phyloP scores from a whole-genome alignment of 331 rosid species.

The Pyrus hybrid region DNA sequence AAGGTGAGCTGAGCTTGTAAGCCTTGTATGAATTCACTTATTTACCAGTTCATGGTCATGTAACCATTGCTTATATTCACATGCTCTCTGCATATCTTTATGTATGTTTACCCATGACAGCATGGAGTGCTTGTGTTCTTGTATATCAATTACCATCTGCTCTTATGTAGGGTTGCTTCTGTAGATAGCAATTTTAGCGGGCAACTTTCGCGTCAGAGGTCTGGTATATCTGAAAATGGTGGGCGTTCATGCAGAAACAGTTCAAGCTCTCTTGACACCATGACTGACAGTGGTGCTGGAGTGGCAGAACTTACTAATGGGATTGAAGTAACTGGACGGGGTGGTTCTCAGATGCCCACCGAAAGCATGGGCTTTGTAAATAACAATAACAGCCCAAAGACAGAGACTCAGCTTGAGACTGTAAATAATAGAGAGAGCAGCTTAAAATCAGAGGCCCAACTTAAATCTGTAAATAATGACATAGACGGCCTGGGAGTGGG shows the following conservation, averaged over 20 bases:
- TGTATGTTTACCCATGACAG: background rate
- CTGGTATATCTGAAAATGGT: slow-evolving; percentile 37
- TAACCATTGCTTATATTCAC: background rate
- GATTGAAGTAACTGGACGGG: slow-evolving; percentile 35
- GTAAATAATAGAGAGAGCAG: slow-evolving; percentile 83
- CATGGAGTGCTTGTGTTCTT: background rate
- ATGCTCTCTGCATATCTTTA: background rate
- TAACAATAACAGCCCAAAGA: slow-evolving; percentile 47
- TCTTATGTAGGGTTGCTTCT: slow-evolving; percentile 32
- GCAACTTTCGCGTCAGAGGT: slow-evolving; percentile 31
- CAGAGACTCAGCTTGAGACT: slow-evolving; percentile 53
- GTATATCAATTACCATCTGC: background rate
- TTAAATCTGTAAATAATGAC: slow-evolving; percentile 73
- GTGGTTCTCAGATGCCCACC: slow-evolving; percentile 29
- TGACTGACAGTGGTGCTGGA: slow-evolving; percentile 16
- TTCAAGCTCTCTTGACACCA: slow-evolving; percentile 27
- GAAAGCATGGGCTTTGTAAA: slow-evolving; percentile 50
- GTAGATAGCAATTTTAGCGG: slow-evolving; percentile 33
- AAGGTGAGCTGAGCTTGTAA: slow-evolving; percentile 34
- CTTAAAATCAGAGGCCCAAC: slow-evolving; percentile 58
- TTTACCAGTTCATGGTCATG: background rate
- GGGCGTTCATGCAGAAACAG: slow-evolving; percentile 32
- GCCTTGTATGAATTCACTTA: background rate
- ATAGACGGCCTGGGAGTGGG: slow-evolving; percentile 54
- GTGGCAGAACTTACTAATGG: slow-evolving; percentile 29